A percentile compares a stretch with the other conserved stretches of the same genome.
Evolutionary conservation across 306 rosid species (phyloP).

Genomic region (Luffa aegyptiaca): DNA sequence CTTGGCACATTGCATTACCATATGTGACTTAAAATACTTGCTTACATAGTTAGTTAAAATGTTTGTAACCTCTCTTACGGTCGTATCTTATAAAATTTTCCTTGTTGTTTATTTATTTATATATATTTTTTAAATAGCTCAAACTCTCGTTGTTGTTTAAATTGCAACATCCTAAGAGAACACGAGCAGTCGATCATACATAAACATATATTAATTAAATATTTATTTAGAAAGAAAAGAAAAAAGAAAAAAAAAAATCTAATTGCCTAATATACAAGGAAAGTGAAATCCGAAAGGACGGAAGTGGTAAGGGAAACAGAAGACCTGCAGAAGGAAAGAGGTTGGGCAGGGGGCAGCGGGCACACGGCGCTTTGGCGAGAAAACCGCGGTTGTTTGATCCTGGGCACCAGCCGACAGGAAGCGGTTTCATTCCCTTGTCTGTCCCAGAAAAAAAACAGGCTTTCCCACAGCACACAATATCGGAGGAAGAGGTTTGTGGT

Average conservation of each 20-base stretch:
- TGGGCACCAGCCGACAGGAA: conserved; percentile 24
- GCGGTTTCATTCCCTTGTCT: conserved; percentile 23
- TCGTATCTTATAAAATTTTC: no score
- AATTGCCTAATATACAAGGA: not conserved
- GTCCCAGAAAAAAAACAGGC: conserved; percentile 13
- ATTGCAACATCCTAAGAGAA: no score
- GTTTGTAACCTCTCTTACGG: no score
- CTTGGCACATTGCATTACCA: no score
- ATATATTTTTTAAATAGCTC: no score
- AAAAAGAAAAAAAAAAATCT: not conserved
- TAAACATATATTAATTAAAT: not conserved
- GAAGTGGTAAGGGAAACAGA: not conserved
- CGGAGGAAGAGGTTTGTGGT: not conserved
- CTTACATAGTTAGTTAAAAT: no score
- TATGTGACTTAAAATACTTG: no score
- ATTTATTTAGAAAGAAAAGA: not conserved
- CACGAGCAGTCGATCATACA: no score
- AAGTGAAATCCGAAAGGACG: not conserved
- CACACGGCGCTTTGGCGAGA: conserved; percentile 13
- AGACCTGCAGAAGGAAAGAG: not conserved
- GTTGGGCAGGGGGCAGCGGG: not conserved
- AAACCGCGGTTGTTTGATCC: conserved; percentile 43
- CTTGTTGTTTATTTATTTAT: no score
- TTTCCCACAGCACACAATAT: conserved; percentile 51
- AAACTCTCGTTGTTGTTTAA: no score